Conservation (phyloP, 345 rosid genomes). For the Melastoma malabathricum region DNA sequence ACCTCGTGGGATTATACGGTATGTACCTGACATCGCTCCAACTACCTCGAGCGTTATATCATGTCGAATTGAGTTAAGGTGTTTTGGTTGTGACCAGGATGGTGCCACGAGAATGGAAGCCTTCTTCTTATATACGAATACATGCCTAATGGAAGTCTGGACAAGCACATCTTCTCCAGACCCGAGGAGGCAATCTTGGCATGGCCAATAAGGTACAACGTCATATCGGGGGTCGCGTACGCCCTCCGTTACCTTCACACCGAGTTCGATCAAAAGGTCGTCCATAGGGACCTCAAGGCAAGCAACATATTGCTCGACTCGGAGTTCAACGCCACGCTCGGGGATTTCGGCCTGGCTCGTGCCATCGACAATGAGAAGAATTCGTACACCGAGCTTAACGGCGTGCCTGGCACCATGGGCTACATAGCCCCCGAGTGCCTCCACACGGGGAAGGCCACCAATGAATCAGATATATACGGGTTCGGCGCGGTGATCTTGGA, state of each 20-base stretch:
- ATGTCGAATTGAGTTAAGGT: too few species aligned
- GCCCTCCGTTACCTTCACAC: slow-evolving; percentile 29
- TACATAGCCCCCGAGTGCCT: too few species aligned
- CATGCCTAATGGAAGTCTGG: slow-evolving; percentile 48
- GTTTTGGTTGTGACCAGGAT: too few species aligned
- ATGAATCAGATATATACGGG: slow-evolving; percentile 32
- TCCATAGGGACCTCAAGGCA: slow-evolving; percentile 36
- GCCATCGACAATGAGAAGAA: slow-evolving; percentile 20
- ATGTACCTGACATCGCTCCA: too few species aligned
- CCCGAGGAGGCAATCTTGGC: slow-evolving; percentile 4
- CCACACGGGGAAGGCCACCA: slow-evolving; percentile 25
- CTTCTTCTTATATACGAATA: too few species aligned
- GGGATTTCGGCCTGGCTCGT: slow-evolving; percentile 34
- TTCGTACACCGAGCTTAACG: slow-evolving; percentile 26
- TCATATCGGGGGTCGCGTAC: slow-evolving; percentile 26
- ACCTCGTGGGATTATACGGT: too few species aligned
- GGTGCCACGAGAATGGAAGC: too few species aligned
- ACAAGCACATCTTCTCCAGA: slow-evolving; percentile 16
- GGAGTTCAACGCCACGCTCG: slow-evolving; percentile 19
- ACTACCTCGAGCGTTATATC: too few species aligned
- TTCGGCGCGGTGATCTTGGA: slow-evolving; percentile 38
- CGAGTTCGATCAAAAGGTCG: slow-evolving; percentile 25
- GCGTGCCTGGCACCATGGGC: slow-evolving; percentile 23
- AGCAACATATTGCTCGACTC: slow-evolving; percentile 32
- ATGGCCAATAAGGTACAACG: slow-evolving; percentile 20